Evolutionary conservation across 805 yeast species (phyloP).

Genomic region (Komagataella phaffii): DNA sequence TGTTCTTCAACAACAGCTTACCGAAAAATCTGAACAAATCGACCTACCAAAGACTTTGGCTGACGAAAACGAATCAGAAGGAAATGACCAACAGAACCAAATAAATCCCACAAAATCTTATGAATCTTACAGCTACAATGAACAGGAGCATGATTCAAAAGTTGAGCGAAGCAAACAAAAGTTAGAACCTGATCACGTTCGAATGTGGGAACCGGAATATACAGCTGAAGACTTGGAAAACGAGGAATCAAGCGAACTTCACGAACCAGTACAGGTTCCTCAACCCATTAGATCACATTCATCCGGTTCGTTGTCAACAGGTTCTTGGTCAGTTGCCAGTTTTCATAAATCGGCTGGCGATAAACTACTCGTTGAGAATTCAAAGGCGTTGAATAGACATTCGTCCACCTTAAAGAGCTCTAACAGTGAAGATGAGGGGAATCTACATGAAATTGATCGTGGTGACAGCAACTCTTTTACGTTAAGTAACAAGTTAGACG

Average conservation of each 20-base stretch:
- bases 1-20: not conserved
- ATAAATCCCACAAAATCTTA: not conserved
- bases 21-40: not conserved
- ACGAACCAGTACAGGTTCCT: not conserved
- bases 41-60: not conserved
- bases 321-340: conserved; percentile 15
- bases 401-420: not conserved
- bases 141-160: not conserved
- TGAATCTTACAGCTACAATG: not conserved
- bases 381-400: conserved; percentile 2
- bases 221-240: not conserved
- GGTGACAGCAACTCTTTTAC: not conserved
- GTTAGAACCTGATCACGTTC: not conserved
- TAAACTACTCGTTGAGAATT: conserved; percentile 1
- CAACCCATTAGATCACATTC: conserved; percentile 5
- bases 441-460: not conserved
- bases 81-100: not conserved
- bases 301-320: conserved; percentile 18
- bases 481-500: not conserved
- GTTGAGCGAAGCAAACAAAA: not conserved
- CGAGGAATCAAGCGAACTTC: not conserved
- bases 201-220: not conserved
- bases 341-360: conserved; percentile 3
- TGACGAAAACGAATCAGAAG: not conserved
- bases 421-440: not conserved